Evolutionary conservation across 495 filamentous ascomycete genomes (phyloP).

Genomic region (Daldinia decipiens): DNA sequence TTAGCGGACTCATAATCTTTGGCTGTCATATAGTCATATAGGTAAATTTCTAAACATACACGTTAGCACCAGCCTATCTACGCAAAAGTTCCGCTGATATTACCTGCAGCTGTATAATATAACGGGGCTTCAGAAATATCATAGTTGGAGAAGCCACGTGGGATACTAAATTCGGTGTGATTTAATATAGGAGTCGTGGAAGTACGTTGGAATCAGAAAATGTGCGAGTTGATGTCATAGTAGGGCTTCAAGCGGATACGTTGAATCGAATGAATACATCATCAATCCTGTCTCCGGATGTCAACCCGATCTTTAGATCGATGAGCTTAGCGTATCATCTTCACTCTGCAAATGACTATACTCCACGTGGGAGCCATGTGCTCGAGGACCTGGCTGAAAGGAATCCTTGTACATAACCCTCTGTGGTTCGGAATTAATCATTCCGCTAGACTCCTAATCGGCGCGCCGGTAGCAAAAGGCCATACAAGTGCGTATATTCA

Average conservation of each 20-base stretch:
- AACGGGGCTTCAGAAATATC: constrained; percentile 1
- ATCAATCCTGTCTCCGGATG: constrained; percentile 12
- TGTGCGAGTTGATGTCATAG: background rate
- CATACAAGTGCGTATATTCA: constrained; percentile 19
- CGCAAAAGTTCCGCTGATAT: constrained; percentile 8
- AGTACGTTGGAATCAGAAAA: constrained; percentile 5
- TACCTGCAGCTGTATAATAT: constrained; percentile 16
- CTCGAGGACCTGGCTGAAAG: constrained; percentile 33
- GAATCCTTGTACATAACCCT: constrained; percentile 19
- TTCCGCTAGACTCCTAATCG: constrained; percentile 24
- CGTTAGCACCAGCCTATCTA: constrained; percentile 7
- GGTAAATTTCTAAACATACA: constrained; percentile 17
- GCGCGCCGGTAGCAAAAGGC: constrained; percentile 1
- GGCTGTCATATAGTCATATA: background rate
- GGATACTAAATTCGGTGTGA: constrained; percentile 28
- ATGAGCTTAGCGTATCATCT: constrained; percentile 2
- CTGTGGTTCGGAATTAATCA: constrained; percentile 27
- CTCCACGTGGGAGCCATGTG: constrained; percentile 43
- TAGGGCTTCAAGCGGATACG: constrained; percentile 16
- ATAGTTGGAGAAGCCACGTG: constrained; percentile 31
- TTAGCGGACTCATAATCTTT: background rate
- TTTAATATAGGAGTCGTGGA: constrained; percentile 28
- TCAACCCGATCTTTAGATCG: constrained; percentile 16
- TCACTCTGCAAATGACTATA: constrained; percentile 14
- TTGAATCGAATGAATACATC: constrained; percentile 20